Conservation (phyloP, 1,139 yeast species). For the Suhomyces kunorum region DNA sequence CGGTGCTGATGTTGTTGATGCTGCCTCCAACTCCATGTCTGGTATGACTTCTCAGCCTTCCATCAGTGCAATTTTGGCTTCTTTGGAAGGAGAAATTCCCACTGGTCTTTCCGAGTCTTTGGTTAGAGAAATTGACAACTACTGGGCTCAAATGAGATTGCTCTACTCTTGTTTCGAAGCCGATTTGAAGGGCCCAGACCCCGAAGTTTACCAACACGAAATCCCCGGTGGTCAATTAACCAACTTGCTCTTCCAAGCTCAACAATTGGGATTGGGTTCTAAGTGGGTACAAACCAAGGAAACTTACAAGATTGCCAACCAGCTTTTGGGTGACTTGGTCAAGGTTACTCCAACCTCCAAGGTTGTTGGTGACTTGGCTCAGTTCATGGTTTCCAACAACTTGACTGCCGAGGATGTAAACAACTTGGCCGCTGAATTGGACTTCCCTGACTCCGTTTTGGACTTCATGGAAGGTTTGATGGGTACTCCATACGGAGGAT, state of each 20-base stretch:
- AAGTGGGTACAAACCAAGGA: conserved; percentile 95
- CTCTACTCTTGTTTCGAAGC: conserved; percentile 97
- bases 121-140: conserved; percentile 82
- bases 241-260: conserved; percentile 96
- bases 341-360: conserved; percentile 98
- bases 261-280: conserved; percentile 94
- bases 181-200: conserved; percentile 98
- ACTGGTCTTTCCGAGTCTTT: conserved; percentile 68
- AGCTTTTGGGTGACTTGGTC: conserved; percentile 90
- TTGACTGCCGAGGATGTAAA: conserved; percentile 80
- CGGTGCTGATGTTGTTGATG: conserved; percentile 98
- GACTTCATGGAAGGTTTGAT: conserved; percentile 98
- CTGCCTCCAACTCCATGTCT: conserved; percentile 95
- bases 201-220: conserved; percentile 97
- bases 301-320: conserved; percentile 88
- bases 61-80: conserved; percentile 86
- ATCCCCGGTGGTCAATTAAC: conserved; percentile 99
- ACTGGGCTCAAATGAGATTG: conserved; percentile 99
- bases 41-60: conserved; percentile 99
- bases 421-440: conserved; percentile 84
- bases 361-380: conserved; percentile 98
- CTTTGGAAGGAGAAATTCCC: conserved; percentile 82
- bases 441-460: conserved; percentile 96
- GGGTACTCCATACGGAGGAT: conserved; percentile 99
- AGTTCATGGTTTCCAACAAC: conserved; percentile 96